Percentiles rank a stretch among this genome's conserved stretches.
These are phyloP conservation scores for Candida dajiaensis DNA, from an alignment of 805 yeast species.

Conservation along the genomic window DNA sequence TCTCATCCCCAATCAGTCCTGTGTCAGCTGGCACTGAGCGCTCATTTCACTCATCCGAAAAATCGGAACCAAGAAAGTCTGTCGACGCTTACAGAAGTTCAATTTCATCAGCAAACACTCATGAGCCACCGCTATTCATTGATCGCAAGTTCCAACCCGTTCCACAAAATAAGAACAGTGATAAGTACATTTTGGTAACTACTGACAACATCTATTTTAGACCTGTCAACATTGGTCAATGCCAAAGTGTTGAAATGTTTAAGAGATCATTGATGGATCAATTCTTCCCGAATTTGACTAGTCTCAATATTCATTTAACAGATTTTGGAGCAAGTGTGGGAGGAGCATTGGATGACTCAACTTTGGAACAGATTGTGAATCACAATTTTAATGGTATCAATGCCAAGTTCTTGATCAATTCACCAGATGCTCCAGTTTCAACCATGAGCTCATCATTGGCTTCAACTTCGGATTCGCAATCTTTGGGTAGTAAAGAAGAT, in stretches of 20 bases:
- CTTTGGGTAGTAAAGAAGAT: slow-evolving; percentile 42
- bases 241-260: slow-evolving; percentile 28
- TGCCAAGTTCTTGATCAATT: slow-evolving; percentile 28
- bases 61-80: not conserved
- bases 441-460: slow-evolving; percentile 34
- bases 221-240: slow-evolving; percentile 37
- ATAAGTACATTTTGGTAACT: slow-evolving; percentile 48
- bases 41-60: not conserved
- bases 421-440: slow-evolving; percentile 29
- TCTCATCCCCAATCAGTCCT: slow-evolving; percentile 18
- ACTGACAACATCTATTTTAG: slow-evolving; percentile 52
- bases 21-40: not conserved
- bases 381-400: slow-evolving; percentile 29
- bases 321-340: slow-evolving; percentile 63
- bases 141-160: slow-evolving; percentile 35
- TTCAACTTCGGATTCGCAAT: slow-evolving; percentile 47
- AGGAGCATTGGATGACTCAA: slow-evolving; percentile 44
- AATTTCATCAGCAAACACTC: slow-evolving; percentile 4
- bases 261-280: slow-evolving; percentile 35
- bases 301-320: slow-evolving; percentile 49
- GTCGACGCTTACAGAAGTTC: not conserved
- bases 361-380: slow-evolving; percentile 32
- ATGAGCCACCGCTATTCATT: slow-evolving; percentile 16
- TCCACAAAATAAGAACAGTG: slow-evolving; percentile 26
- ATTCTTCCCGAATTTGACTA: slow-evolving; percentile 25